These are phyloP conservation scores for Cystofilobasidium bisporidii DNA, from an alignment of 768 basidiomycete species.

Conservation along the genomic window DNA sequence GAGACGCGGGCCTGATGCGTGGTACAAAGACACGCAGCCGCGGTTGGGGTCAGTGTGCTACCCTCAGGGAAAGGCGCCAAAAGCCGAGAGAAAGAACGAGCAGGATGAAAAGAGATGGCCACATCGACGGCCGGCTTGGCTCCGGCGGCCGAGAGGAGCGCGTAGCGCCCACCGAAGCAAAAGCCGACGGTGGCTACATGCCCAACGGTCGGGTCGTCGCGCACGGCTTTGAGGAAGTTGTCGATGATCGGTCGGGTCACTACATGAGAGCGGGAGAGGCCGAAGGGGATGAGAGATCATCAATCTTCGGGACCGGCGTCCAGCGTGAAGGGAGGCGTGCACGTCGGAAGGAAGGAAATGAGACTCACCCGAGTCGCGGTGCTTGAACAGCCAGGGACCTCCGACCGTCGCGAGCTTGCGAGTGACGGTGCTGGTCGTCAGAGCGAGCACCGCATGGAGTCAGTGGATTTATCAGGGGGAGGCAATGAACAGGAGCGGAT, in stretches of 20 bases:
- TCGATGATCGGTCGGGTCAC: conserved; percentile 37
- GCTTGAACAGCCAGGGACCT: conserved; percentile 37
- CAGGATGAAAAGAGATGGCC: conserved; percentile 38
- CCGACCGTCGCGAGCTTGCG: background rate
- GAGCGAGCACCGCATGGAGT: no score
- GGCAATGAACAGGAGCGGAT: no score
- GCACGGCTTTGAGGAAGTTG: conserved; percentile 36
- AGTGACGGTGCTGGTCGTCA: no score
- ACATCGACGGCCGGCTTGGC: conserved; percentile 16
- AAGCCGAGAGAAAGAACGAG: no score
- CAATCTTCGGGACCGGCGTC: no score
- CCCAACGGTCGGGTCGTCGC: conserved; percentile 34
- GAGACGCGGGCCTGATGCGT: conserved; percentile 11
- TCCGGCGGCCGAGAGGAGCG: conserved; percentile 23
- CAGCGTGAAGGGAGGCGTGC: no score
- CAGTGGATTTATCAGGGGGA: no score
- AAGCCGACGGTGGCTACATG: conserved; percentile 40
- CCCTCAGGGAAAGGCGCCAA: no score
- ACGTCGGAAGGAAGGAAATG: background rate
- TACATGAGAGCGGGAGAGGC: background rate
- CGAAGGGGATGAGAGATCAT: background rate
- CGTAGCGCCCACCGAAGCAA: conserved; percentile 40
- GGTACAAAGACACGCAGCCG: background rate
- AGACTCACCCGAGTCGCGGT: conserved; percentile 34
- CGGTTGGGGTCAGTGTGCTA: background rate